These are phyloP conservation scores for Haberlea rhodopensis DNA, from an alignment of 257 asterid species.

Conservation along the genomic window DNA sequence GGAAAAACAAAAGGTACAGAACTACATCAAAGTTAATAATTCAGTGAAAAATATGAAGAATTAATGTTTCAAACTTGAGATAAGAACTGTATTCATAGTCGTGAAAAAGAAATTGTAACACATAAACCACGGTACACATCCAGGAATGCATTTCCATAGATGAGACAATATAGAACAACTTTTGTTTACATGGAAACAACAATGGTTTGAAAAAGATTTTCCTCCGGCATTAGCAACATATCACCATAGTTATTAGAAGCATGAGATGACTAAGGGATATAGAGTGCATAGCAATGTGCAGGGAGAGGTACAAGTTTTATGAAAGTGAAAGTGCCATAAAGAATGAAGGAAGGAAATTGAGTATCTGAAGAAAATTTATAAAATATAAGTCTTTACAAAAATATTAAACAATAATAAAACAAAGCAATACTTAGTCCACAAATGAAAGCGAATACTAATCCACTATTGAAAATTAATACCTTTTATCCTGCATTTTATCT, in stretches of 20 bases:
- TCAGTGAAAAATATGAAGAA: not conserved
- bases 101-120: not conserved
- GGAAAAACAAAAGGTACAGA: not conserved
- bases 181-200: not conserved
- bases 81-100: not conserved
- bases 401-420: too few relatives aligned
- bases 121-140: not conserved
- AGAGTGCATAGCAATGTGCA: not conserved
- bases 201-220: not conserved
- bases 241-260: not conserved
- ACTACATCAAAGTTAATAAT: not conserved
- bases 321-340: constrained; percentile 24
- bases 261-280: not conserved
- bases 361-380: not conserved
- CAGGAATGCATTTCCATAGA: not conserved
- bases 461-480: too few relatives aligned
- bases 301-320: constrained; percentile 18
- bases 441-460: too few relatives aligned
- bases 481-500: too few relatives aligned
- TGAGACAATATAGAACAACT: not conserved
- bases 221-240: not conserved
- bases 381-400: constrained; percentile 34
- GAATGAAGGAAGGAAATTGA: not conserved
- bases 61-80: not conserved
- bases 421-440: constrained; percentile 33